Conservation (phyloP, 805 yeast genomes). For the Pichia sporocuriosa region DNA sequence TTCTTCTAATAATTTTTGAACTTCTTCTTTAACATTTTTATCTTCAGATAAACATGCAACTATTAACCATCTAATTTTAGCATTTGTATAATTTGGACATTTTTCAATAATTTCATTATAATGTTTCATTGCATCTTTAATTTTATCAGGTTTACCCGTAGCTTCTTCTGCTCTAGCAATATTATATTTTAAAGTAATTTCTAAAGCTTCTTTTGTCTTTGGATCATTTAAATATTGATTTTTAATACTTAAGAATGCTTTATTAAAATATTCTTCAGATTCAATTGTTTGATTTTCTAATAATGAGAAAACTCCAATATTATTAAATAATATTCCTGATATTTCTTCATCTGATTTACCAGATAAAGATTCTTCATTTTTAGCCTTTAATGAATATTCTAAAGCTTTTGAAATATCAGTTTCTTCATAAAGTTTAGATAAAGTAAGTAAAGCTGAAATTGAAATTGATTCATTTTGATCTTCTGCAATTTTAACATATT, state of each 20-base stretch:
- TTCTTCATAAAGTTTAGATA: constrained; percentile 65
- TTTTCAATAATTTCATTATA: constrained; percentile 53
- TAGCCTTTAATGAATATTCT: constrained; percentile 40
- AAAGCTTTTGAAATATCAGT: constrained; percentile 63
- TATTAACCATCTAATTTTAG: constrained; percentile 64
- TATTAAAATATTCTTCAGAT: constrained; percentile 48
- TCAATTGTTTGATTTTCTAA: constrained; percentile 36
- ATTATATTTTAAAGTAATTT: constrained; percentile 56
- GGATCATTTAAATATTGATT: constrained; percentile 16
- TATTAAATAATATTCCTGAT: constrained; percentile 62
- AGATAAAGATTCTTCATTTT: constrained; percentile 38
- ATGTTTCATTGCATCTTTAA: constrained; percentile 27
- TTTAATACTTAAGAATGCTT: constrained; percentile 34
- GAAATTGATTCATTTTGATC: constrained; percentile 53
- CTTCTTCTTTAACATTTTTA: constrained; percentile 44
- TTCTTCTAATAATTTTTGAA: constrained; percentile 46
- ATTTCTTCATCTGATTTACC: constrained; percentile 38
- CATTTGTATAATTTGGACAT: constrained; percentile 68
- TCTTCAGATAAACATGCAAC: constrained; percentile 47
- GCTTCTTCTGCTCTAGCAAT: constrained; percentile 60
- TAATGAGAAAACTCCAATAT: constrained; percentile 78
- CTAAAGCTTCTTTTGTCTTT: constrained; percentile 22
- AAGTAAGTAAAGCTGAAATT: constrained; percentile 57
- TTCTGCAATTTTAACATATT: constrained; percentile 56
- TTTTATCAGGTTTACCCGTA: constrained; percentile 22